These are phyloP conservation scores for Fonsecaea multimorphosa DNA, from an alignment of 2,329 filamentous ascomycete species.

Conservation along the genomic window DNA sequence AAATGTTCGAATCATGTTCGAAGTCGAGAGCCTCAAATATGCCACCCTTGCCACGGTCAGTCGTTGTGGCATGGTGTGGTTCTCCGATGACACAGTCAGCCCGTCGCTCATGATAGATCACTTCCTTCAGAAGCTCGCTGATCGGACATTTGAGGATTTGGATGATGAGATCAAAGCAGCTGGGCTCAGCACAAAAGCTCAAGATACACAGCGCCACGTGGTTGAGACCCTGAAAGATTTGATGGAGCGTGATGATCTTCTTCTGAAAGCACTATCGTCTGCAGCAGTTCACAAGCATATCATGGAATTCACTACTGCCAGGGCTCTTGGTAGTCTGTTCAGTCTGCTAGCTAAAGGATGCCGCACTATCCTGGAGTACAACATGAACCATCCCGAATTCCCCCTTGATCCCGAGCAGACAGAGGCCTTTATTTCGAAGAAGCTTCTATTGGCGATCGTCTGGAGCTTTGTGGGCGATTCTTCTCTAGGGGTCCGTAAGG, in stretches of 20 bases:
- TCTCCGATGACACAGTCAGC: slow-evolving; percentile 96
- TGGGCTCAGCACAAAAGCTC: slow-evolving; percentile 76
- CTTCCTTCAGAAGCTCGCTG: slow-evolving; percentile 83
- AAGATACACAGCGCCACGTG: slow-evolving; percentile 77
- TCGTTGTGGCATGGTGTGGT: slow-evolving; percentile 99
- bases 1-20: slow-evolving; percentile 99
- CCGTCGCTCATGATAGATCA: slow-evolving; percentile 90
- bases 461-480: slow-evolving; percentile 98
- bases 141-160: slow-evolving; percentile 87
- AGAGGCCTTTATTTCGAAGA: slow-evolving; percentile 89
- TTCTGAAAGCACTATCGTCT: slow-evolving; percentile 75
- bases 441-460: slow-evolving; percentile 86
- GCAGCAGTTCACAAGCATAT: slow-evolving; percentile 87
- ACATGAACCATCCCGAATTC: slow-evolving; percentile 91
- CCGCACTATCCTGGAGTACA: slow-evolving; percentile 92
- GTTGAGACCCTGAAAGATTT: slow-evolving; percentile 79
- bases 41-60: slow-evolving; percentile 98
- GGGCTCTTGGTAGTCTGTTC: slow-evolving; percentile 90
- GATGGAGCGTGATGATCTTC: slow-evolving; percentile 79
- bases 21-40: slow-evolving; percentile 97
- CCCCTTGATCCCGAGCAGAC: slow-evolving; percentile 88
- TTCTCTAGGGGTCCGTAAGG: slow-evolving; percentile 82
- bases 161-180: slow-evolving; percentile 88
- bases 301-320: slow-evolving; percentile 95
- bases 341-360: slow-evolving; percentile 94